phyloP scores from a whole-genome alignment of 805 yeast species.

The Groenewaldozyma tartarivorans region DNA sequence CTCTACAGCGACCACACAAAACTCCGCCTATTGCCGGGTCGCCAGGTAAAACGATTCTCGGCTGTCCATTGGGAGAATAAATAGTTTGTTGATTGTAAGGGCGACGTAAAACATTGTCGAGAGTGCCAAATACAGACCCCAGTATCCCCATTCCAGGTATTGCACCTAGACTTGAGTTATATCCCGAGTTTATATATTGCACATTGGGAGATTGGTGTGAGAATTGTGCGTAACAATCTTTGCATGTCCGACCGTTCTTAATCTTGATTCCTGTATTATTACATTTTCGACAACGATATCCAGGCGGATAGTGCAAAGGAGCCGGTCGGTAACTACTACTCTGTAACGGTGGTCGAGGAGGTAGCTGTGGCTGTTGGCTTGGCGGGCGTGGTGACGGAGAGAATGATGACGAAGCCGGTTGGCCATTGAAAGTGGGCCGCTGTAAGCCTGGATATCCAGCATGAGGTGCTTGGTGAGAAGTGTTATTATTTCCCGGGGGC shows the following conservation, averaged over 20 bases:
- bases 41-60: conserved; percentile 55
- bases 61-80: no score
- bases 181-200: no score
- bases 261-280: conserved; percentile 58
- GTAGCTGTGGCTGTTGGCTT: conserved; percentile 3
- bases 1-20: conserved; percentile 64
- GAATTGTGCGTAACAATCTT: conserved; percentile 59
- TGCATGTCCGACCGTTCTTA: conserved; percentile 57
- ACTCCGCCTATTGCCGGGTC: conserved; percentile 71
- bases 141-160: no score
- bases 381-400: conserved; percentile 5
- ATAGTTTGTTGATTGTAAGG: no score
- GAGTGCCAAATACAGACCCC: no score
- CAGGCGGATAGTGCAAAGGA: conserved; percentile 60
- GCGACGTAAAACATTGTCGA: no score
- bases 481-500: background rate
- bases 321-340: conserved; percentile 6
- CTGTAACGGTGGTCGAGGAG: conserved; percentile 5
- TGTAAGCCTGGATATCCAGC: background rate
- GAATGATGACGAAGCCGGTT: conserved; percentile 13
- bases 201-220: conserved; percentile 32
- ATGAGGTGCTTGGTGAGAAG: background rate
- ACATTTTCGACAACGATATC: conserved; percentile 58
- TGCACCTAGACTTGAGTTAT: no score
- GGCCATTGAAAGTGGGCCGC: background rate